Evolutionary conservation across 148 eudicot species (phyloP), one percentile per base, ranked within the genome.

Genomic region (Rhododendron williamsianum): DNA sequence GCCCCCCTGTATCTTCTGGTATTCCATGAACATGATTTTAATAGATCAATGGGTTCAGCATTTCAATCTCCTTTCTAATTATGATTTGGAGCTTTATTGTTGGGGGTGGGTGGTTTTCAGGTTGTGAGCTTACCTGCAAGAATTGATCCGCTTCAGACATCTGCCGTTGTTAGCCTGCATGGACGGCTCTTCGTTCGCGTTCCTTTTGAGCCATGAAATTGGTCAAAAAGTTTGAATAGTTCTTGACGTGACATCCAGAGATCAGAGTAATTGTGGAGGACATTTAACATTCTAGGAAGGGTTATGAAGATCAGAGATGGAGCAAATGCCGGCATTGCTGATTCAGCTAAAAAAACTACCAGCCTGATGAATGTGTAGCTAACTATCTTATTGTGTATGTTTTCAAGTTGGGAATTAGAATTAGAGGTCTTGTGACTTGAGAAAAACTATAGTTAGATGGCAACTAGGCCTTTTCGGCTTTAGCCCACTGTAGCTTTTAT

Each of bases 141-240:
- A 85, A 95, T 95, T 52, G 94, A 94, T 88, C 95, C 98, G 58
- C 94, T 94, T 78, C 97, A 92, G 83, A 94, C 98, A 13, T 94
- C 98, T 41, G 98, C 98, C 8, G 94, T 95, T 80, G 98, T 95
- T 52, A 94, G 98, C 91, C 91, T 94, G 83, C 98, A 95, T 81
- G 98, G 98, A 41, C 91, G 96, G 51, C 97, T 95, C 84, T 94
- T 91, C 87, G 96, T 95, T 45, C 98, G 98, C 54, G 95, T 94
- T 72, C 98, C 98, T 41, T 94, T 93, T 85, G 97, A 93, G 88
- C 91, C 90, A 83, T 89, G 93, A 16, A 91, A 81, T 84, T 79
- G 79, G 41, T 89, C 72, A 87, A 58, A 43, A 76, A 58, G 81
- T 76, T 48, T 56, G 15, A 69, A 83, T 83, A 52, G 69, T 52